These are phyloP conservation scores for Colletotrichum tamarilloi DNA, from an alignment of 2,329 filamentous ascomycete genomes.

Conservation along the genomic window DNA sequence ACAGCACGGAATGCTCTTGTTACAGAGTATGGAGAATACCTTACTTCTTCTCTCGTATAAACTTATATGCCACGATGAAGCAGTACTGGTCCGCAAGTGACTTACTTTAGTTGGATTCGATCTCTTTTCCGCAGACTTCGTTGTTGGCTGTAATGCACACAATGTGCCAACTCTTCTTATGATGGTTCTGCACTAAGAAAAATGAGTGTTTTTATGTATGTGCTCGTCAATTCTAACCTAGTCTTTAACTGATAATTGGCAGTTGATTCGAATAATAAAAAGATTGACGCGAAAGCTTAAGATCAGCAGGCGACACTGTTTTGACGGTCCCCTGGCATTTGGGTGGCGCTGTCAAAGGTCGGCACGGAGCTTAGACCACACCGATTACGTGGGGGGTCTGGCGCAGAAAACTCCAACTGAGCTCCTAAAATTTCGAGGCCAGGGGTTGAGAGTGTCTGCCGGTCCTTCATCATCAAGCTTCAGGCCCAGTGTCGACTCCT, in stretches of 20 bases:
- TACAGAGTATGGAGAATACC: background rate
- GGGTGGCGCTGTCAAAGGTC: constrained; percentile 18
- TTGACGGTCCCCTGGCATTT: background rate
- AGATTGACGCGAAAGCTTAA: no score
- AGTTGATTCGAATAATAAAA: no score
- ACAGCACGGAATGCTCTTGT: background rate
- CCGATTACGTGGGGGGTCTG: constrained; percentile 32
- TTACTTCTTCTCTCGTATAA: no score
- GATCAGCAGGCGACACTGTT: background rate
- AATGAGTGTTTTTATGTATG: no score
- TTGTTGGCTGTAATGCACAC: background rate
- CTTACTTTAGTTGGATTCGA: background rate
- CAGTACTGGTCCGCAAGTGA: background rate
- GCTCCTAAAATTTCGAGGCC: constrained; percentile 29
- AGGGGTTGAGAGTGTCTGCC: background rate
- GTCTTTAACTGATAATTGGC: no score
- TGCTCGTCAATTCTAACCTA: no score
- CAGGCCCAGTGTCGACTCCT: background rate
- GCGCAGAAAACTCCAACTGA: constrained; percentile 26
- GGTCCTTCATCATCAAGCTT: constrained; percentile 13
- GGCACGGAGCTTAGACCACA: constrained; percentile 34
- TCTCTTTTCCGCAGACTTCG: background rate
- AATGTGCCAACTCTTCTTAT: background rate
- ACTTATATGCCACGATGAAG: background rate
- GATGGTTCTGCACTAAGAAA: background rate